A percentile compares a stretch with the other conserved stretches of the same genome.
Conservation (phyloP, 345 rosid species). For the Dovyalis caffra region DNA sequence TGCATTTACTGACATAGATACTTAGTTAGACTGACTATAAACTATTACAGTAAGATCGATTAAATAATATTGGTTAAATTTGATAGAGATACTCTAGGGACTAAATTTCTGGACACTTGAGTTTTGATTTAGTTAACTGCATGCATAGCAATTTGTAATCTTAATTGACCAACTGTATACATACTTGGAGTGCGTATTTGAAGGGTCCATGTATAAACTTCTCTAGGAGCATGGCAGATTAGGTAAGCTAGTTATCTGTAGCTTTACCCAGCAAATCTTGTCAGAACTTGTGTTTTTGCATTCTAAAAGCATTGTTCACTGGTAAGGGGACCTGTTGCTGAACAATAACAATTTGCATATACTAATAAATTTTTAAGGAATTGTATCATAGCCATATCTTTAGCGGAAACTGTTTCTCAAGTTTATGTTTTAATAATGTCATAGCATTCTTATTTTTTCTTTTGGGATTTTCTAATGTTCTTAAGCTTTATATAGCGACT, state of each 20-base stretch:
- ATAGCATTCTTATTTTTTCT: too few relatives aligned
- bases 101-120: too few relatives aligned
- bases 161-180: constrained; percentile 47
- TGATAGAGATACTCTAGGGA: too few relatives aligned
- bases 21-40: constrained; percentile 41
- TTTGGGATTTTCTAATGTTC: too few relatives aligned
- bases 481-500: too few relatives aligned
- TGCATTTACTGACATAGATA: constrained; percentile 44
- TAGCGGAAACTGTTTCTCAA: too few relatives aligned
- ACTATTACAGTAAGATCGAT: constrained; percentile 14
- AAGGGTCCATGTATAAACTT: constrained; percentile 75
- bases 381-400: too few relatives aligned
- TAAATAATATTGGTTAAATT: constrained; percentile 27
- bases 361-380: too few relatives aligned
- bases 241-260: constrained; percentile 61
- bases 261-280: constrained; percentile 74
- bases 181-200: constrained; percentile 75
- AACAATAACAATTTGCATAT: too few relatives aligned
- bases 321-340: constrained; percentile 45
- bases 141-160: not conserved
- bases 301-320: constrained; percentile 64
- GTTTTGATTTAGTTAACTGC: not conserved
- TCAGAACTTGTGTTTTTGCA: constrained; percentile 71
- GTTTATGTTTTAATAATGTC: too few relatives aligned
- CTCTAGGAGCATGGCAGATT: constrained; percentile 75